Evolutionary conservation across 202 grass and related monocot genomes (phyloP).

Genomic region (Schoenoplectus tabernaemontani): DNA sequence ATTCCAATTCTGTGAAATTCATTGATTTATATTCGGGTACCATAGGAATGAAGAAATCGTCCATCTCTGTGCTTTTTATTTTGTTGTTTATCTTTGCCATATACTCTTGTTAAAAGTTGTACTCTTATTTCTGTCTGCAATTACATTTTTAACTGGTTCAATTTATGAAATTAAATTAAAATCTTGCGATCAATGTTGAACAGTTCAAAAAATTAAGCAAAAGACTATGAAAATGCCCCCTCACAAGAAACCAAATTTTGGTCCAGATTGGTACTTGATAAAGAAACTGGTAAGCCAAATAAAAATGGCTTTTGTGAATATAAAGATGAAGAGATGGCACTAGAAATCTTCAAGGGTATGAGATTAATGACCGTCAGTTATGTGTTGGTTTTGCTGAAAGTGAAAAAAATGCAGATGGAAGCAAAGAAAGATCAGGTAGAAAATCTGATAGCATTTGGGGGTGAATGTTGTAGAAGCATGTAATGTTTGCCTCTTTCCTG

Average conservation of each 20-base stretch:
- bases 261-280: slow-evolving; percentile 89
- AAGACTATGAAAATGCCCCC: too few species aligned
- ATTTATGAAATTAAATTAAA: too few species aligned
- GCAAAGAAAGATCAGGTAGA: slow-evolving; percentile 98
- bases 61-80: neutral
- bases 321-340: slow-evolving; percentile 97
- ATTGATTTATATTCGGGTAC: neutral
- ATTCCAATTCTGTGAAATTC: neutral
- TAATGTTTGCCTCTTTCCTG: slow-evolving; percentile 24
- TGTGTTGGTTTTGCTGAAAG: slow-evolving; percentile 99
- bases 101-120: neutral
- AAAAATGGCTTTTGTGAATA: slow-evolving; percentile 98
- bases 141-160: too few species aligned
- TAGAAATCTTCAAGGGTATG: slow-evolving; percentile 98
- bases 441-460: slow-evolving; percentile 28
- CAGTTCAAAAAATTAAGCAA: too few species aligned
- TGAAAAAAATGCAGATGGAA: slow-evolving; percentile 91
- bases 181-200: too few species aligned
- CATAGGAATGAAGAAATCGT: neutral
- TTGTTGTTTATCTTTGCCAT: neutral
- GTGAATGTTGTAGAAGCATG: slow-evolving; percentile 33
- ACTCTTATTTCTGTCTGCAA: neutral
- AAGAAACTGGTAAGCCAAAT: slow-evolving; percentile 93
- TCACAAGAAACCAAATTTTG: too few species aligned
- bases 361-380: slow-evolving; percentile 93